phyloP scores from a whole-genome alignment of 768 basidiomycete species.

The Suillus hirtellus region DNA sequence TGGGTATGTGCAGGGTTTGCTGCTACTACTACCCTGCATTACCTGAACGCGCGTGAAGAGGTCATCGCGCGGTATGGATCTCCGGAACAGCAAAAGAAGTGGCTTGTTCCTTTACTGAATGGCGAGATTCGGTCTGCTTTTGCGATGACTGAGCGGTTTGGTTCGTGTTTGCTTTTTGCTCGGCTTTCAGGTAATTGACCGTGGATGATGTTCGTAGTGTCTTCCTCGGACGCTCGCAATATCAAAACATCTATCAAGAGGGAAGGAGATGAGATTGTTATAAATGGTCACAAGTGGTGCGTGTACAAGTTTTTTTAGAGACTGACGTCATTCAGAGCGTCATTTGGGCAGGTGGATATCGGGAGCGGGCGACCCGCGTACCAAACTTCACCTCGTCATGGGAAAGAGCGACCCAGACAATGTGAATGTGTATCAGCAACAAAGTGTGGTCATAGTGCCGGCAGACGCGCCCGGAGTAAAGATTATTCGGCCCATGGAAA shows the following conservation, averaged over 20 bases:
- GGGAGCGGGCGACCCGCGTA: constrained; percentile 92
- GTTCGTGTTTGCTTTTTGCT: constrained; percentile 39
- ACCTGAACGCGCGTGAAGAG: constrained; percentile 53
- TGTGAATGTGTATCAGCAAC: constrained; percentile 73
- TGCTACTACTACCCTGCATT: neutral
- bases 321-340: neutral
- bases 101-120: constrained; percentile 84
- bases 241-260: constrained; percentile 83
- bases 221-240: constrained; percentile 96
- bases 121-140: constrained; percentile 95
- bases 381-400: constrained; percentile 88
- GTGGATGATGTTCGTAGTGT: constrained; percentile 41
- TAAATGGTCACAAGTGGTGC: constrained; percentile 97
- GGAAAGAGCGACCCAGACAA: constrained; percentile 92
- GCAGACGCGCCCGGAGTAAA: constrained; percentile 84
- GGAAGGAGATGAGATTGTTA: constrained; percentile 85
- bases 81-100: constrained; percentile 86
- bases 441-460: constrained; percentile 95
- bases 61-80: constrained; percentile 95
- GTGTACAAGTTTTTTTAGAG: constrained; percentile 17
- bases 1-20: constrained; percentile 60
- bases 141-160: constrained; percentile 94
- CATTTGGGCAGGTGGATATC: constrained; percentile 84
- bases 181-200: constrained; percentile 15
- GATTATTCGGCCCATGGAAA: constrained; percentile 88